Percentiles rank a stretch among this genome's conserved stretches.
Conservation (phyloP, 2,329 filamentous ascomycete genomes). For the Xylaria digitata region DNA sequence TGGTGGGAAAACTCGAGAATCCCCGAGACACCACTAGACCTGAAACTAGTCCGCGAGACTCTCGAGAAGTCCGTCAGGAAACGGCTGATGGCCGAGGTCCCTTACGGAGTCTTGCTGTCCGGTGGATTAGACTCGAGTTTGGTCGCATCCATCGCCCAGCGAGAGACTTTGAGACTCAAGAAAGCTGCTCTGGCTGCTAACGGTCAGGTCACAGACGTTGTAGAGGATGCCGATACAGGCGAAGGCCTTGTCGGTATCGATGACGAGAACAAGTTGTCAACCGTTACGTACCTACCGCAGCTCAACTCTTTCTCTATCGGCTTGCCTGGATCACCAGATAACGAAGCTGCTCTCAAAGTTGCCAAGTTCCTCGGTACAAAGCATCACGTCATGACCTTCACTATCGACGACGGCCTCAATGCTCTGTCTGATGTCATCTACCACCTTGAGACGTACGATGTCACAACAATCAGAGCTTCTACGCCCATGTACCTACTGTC, state of each 20-base stretch:
- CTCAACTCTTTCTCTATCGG: constrained; percentile 99
- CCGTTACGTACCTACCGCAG: constrained; percentile 90
- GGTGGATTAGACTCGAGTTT: constrained; percentile 96
- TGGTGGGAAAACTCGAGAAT: constrained; percentile 90
- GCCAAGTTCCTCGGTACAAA: constrained; percentile 97
- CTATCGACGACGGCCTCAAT: constrained; percentile 95
- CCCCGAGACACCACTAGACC: constrained; percentile 83
- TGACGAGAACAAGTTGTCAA: constrained; percentile 88
- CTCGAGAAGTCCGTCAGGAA: constrained; percentile 94
- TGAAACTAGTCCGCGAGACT: constrained; percentile 81
- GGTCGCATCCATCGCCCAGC: constrained; percentile 93
- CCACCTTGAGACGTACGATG: constrained; percentile 97
- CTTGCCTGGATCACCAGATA: constrained; percentile 91
- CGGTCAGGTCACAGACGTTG: constrained; percentile 52
- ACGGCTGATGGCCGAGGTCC: constrained; percentile 97
- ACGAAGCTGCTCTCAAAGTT: constrained; percentile 89
- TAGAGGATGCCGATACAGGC: constrained; percentile 67
- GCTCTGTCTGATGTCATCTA: constrained; percentile 97
- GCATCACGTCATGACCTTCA: constrained; percentile 98
- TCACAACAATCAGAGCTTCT: constrained; percentile 97
- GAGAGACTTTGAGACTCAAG: constrained; percentile 85
- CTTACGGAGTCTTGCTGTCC: constrained; percentile 94
- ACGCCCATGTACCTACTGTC: constrained; percentile 98
- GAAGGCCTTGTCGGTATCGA: constrained; percentile 93
- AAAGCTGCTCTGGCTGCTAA: constrained; percentile 68